phyloP scores from a whole-genome alignment of 345 rosid species.

The Bruguiera parviflora region DNA sequence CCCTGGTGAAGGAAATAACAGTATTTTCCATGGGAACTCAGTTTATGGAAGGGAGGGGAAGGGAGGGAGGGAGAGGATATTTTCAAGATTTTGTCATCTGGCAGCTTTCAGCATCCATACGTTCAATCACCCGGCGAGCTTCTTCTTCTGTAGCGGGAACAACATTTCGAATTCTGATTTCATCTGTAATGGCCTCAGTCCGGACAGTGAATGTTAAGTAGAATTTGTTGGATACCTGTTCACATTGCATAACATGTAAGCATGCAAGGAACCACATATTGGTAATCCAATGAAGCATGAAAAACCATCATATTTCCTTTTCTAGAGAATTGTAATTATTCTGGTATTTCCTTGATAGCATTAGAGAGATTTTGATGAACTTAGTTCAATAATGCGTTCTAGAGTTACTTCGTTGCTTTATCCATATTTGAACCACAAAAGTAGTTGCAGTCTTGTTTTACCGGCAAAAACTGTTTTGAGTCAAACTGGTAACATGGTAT shows the following conservation, averaged over 20 bases:
- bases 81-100: slow-evolving; percentile 14
- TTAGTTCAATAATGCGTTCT: too few relatives aligned
- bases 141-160: slow-evolving; percentile 90
- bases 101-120: slow-evolving; percentile 68
- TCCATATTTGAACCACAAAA: too few relatives aligned
- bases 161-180: slow-evolving; percentile 67
- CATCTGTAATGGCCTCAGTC: slow-evolving; percentile 66
- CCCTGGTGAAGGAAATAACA: slow-evolving; percentile 69
- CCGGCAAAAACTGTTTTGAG: neutral
- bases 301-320: too few relatives aligned
- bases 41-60: slow-evolving; percentile 34
- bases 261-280: neutral
- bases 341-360: too few relatives aligned
- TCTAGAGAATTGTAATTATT: too few relatives aligned
- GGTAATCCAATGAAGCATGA: too few relatives aligned
- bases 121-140: slow-evolving; percentile 73
- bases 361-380: too few relatives aligned
- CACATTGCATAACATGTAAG: slow-evolving; percentile 9
- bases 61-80: neutral
- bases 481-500: too few relatives aligned
- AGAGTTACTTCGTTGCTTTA: too few relatives aligned
- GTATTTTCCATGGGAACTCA: slow-evolving; percentile 87
- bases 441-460: neutral
- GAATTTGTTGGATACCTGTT: slow-evolving; percentile 80
- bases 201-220: slow-evolving; percentile 79